Base-by-base conservation (phyloP, 352 stramenopile species). In the Saprolegnia diclina region DNA sequence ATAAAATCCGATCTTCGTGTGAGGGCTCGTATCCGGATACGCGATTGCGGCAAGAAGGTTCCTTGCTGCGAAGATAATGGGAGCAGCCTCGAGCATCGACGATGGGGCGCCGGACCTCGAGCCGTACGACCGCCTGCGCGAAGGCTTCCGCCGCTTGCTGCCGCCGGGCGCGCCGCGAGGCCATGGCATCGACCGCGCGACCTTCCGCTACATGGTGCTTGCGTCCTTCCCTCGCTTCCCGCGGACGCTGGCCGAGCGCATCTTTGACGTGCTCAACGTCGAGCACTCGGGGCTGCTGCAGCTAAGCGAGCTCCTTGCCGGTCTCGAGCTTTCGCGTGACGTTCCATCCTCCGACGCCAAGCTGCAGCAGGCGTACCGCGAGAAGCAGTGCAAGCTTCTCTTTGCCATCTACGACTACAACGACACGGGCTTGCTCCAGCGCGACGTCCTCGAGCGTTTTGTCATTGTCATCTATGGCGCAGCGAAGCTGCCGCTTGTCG, bases 321-420 rank as follows among this genome's bases (percentile, higher is more conserved):
- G 83, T 18, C 73, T 95, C 29, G 82, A 85, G 29, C 81, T 85
- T 72, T 81, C 91, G 29, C 52, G n/a, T 3, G 52, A 59, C 24
- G 24, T 26, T 11, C 24, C 4, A 29, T 29, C 52, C 11, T 3
- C 13, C 3, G 52, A 59, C 19, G 35, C 52, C 11, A 59, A 59
- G 35, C 35, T 59, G 19, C 91, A 92, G 68, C 75, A 91, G 46
- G 83, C 84, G 18, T 85, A 82, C 46, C 78, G 77, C 24, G 82
- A 91, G 19, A 86, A 92, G 62, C 84, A 89, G 37, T 73, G 87
- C 63, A 82, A 88, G 45, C 70, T 95, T 56, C 75, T 95, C 13
- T 95, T 93, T 63, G 82, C 79, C 38, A 87, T 95, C 65, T 95
- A 95, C 76, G 87, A 95, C 66, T 67, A 92, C n/a, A 81, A 92